These are phyloP conservation scores for Geranium brycei DNA, from an alignment of 345 rosid genomes.

Conservation along the genomic window DNA sequence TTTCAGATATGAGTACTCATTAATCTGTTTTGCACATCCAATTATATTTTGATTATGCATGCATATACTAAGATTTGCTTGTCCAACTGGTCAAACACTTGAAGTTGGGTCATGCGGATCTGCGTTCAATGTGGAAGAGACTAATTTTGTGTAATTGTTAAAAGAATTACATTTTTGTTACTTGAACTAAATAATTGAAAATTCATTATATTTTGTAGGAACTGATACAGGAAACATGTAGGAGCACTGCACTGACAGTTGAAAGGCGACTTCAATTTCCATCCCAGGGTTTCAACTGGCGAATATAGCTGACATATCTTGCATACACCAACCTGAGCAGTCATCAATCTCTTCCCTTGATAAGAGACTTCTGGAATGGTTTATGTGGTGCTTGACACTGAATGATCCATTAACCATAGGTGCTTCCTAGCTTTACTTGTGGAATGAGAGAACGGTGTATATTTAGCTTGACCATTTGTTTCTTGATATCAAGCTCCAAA, in stretches of 20 bases:
- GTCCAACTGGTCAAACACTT: background rate
- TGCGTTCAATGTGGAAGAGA: too few species aligned
- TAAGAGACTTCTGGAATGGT: conserved; percentile 17
- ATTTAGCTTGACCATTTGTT: conserved; percentile 53
- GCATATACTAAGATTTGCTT: background rate
- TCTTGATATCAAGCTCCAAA: background rate
- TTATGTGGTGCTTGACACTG: conserved; percentile 17
- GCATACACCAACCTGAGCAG: conserved; percentile 18
- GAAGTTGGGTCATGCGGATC: too few species aligned
- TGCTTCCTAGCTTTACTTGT: conserved; percentile 31
- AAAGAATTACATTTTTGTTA: too few species aligned
- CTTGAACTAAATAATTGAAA: too few species aligned
- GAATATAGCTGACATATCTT: too few species aligned
- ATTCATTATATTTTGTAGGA: too few species aligned
- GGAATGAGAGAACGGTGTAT: conserved; percentile 41
- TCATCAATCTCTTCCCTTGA: conserved; percentile 57
- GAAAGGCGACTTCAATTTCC: conserved; percentile 68
- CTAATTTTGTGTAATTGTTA: too few species aligned
- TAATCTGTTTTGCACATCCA: conserved; percentile 36
- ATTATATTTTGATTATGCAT: background rate
- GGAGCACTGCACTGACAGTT: too few species aligned
- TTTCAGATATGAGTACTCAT: conserved; percentile 63
- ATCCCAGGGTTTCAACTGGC: conserved; percentile 71
- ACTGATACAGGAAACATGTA: too few species aligned
- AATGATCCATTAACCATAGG: conserved; percentile 27